These are phyloP conservation scores for Colletotrichum sp. DNA, from an alignment of 2,329 filamentous ascomycete species.

Conservation along the genomic window DNA sequence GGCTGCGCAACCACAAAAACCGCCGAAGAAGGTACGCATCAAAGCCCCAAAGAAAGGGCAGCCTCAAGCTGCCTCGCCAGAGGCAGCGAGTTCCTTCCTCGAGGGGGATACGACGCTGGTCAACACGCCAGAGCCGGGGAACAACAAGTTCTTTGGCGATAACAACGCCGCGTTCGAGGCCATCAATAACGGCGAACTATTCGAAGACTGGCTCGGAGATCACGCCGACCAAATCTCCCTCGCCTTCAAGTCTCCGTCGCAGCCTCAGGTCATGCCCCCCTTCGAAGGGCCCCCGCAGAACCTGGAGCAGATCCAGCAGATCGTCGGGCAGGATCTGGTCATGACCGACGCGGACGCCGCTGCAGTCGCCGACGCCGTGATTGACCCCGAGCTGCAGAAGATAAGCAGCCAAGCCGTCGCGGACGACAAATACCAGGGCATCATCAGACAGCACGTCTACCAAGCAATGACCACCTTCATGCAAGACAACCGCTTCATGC, in stretches of 20 bases:
- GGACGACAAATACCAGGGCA: neutral
- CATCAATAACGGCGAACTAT: neutral
- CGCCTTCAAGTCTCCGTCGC: neutral
- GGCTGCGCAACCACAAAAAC: neutral
- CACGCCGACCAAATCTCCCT: neutral
- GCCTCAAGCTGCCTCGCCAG: neutral
- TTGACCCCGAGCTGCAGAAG: neutral
- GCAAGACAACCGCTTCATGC: conserved; percentile 8
- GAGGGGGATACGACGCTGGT: neutral
- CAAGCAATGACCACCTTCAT: neutral
- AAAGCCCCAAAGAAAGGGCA: neutral
- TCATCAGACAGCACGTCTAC: neutral
- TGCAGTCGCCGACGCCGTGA: neutral
- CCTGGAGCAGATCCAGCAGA: neutral
- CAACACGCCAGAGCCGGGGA: neutral
- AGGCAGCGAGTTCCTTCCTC: neutral
- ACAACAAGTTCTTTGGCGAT: neutral
- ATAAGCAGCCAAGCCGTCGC: neutral
- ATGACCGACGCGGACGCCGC: neutral
- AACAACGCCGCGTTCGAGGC: neutral
- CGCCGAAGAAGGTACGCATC: neutral
- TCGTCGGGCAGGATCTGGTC: neutral
- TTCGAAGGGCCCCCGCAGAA: neutral
- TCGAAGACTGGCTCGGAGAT: neutral
- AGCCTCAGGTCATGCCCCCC: neutral